Base-by-base conservation (phyloP, 2,329 filamentous ascomycete genomes). In the Diaporthe citrichinensis region DNA sequence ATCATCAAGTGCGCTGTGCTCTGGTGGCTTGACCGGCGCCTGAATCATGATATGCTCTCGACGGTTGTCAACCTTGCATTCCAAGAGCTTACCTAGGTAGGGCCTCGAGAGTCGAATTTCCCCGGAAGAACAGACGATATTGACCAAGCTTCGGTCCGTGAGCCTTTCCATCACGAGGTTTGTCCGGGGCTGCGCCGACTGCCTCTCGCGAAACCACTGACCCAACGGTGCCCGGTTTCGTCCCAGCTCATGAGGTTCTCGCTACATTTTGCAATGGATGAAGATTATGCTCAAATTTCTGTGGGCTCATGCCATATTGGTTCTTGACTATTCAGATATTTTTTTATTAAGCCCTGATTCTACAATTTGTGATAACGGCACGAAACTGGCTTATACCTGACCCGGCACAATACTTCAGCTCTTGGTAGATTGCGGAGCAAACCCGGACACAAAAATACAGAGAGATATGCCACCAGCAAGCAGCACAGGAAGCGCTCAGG, bases 21-120 rank as follows among this genome's bases (percentile, higher is more conserved):
- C 20, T 3, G 59, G 9, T 49, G 44, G 41, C 61, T 65, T 23
- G 14, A 49, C 17, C 28, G 10, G 20, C 17, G 17, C 25, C 61
- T 65, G 61, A 65, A 65, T 65, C 61, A n/a, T 65, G 61, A 34
- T 20, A 41, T 15, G 41, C 25, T 31, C 39, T 31, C 25, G 25
- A 9, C 14, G 31, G 25, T 17, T 62, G 39, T 65, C 59, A 62
- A 28, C n/a, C n/a, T n/a, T 28, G 39, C n/a, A 41, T 44, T 44
- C 25, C 59, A 44, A 44, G 28, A 44, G 59, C 28, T 39, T 44
- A n/a, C n/a, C n/a, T n/a, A n/a, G n/a, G n/a, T n/a, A 31, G 28
- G 15, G 15, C 59, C 25, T 23, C n/a, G 39, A 46, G 23, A 31
- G 15, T 46, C n/a, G 10, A 20, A 41, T 17, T 59, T 59, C 23